phyloP scores from a whole-genome alignment of 1,284 basidiomycete genomes.

The Bjerkandera adusta region DNA sequence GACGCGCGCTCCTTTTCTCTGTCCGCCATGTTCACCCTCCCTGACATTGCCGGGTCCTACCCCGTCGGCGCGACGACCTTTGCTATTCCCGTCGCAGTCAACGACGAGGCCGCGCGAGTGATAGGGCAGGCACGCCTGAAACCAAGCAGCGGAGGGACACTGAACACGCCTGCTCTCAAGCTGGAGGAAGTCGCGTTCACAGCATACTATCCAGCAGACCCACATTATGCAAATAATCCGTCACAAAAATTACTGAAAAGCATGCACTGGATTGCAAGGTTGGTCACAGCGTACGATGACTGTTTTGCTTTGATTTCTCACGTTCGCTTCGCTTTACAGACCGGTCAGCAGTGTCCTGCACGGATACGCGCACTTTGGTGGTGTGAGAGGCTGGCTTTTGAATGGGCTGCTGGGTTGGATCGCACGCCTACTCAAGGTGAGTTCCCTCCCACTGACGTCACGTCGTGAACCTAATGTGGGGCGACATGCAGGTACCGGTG shows the following conservation, averaged over 20 bases:
- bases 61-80: conserved; percentile 57
- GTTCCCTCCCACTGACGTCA: conserved; percentile 1
- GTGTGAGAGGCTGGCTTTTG: conserved; percentile 44
- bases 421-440: conserved; percentile 33
- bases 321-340: conserved; percentile 9
- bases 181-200: conserved; percentile 60
- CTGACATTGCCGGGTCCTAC: conserved; percentile 41
- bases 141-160: conserved; percentile 19
- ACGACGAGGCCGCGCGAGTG: conserved; percentile 25
- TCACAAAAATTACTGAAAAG: conserved; percentile 36
- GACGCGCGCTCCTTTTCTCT: too few species aligned
- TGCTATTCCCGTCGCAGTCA: conserved; percentile 35
- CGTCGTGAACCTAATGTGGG: neutral
- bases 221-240: conserved; percentile 22
- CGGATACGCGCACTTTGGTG: conserved; percentile 44
- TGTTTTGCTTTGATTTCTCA: neutral
- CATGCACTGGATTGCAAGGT: conserved; percentile 54
- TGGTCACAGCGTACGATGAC: conserved; percentile 16
- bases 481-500: conserved; percentile 22
- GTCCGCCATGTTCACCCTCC: conserved; percentile 39
- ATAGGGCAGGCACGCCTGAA: conserved; percentile 42
- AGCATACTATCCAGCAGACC: conserved; percentile 52
- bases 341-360: conserved; percentile 39
- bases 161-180: conserved; percentile 39
- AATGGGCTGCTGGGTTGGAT: conserved; percentile 51